A percentile compares a stretch with the other conserved stretches of the same genome.
Conservation (phyloP, 768 basidiomycete species). For the Boletellus ananas region DNA sequence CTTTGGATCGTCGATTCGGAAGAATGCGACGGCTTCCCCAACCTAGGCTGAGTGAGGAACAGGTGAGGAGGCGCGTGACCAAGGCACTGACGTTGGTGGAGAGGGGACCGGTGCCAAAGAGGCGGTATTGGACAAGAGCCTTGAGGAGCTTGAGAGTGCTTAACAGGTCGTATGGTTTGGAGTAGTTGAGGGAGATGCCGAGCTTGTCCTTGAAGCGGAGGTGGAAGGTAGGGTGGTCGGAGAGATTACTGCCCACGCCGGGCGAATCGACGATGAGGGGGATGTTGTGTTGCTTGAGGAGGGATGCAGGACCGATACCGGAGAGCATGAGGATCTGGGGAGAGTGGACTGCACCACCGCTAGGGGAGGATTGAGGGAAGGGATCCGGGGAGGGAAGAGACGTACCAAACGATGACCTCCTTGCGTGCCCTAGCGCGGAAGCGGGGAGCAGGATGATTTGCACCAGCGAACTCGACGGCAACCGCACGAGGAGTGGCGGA, state of each 20-base stretch:
- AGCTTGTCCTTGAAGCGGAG: constrained; percentile 51
- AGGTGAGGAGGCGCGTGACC: background rate
- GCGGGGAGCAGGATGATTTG: constrained; percentile 16
- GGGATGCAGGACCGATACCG: constrained; percentile 66
- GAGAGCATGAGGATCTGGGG: constrained; percentile 71
- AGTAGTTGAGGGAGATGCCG: constrained; percentile 39
- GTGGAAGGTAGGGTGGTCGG: constrained; percentile 62
- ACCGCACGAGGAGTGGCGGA: constrained; percentile 43
- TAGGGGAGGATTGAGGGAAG: constrained; percentile 18
- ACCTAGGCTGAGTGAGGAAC: constrained; percentile 14
- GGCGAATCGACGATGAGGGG: constrained; percentile 59
- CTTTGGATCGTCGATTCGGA: constrained; percentile 29
- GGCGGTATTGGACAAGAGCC: constrained; percentile 40
- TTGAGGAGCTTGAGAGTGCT: constrained; percentile 26
- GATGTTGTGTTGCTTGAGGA: constrained; percentile 52
- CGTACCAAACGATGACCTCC: constrained; percentile 62
- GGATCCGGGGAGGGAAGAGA: background rate
- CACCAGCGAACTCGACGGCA: constrained; percentile 57
- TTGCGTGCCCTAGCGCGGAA: constrained; percentile 49
- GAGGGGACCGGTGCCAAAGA: constrained; percentile 46
- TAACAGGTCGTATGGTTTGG: constrained; percentile 25
- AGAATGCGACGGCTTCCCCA: constrained; percentile 30
- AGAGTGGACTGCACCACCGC: constrained; percentile 61
- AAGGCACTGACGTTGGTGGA: constrained; percentile 44
- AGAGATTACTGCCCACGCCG: constrained; percentile 69